Evolutionary conservation across 202 grass and related monocot species (phyloP).

Genomic region (Eragrostis tef): DNA sequence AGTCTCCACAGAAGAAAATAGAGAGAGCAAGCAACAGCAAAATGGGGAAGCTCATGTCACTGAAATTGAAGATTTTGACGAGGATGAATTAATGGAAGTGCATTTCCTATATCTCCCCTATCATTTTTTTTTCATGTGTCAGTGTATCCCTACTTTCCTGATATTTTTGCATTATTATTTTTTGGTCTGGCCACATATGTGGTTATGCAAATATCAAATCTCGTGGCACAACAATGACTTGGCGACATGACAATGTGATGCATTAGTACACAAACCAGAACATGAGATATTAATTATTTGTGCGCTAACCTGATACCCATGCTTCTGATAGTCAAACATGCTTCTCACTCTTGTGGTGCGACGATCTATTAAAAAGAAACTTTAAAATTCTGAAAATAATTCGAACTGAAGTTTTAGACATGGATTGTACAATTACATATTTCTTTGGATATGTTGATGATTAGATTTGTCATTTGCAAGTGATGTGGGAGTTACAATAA

Average conservation of each 20-base stretch:
- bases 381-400: neutral
- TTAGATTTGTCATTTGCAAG: constrained; percentile 15
- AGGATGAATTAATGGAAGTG: constrained; percentile 72
- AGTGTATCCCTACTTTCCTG: neutral
- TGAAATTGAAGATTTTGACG: constrained; percentile 84
- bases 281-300: constrained; percentile 3
- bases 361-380: neutral
- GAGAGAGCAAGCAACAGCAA: constrained; percentile 52
- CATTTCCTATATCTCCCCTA: constrained; percentile 3
- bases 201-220: neutral
- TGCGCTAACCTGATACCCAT: neutral
- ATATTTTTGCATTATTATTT: neutral
- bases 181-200: neutral
- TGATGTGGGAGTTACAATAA: constrained; percentile 11
- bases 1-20: constrained; percentile 74
- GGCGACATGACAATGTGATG: neutral
- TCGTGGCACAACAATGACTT: constrained; percentile 2
- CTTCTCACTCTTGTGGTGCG: neutral
- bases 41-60: constrained; percentile 57
- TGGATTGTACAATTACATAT: too few relatives aligned
- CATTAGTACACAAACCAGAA: neutral
- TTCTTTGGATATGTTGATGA: neutral
- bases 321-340: neutral
- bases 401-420: too few relatives aligned
- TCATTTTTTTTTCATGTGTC: constrained; percentile 24